These are phyloP conservation scores for Aureobasidium namibiae DNA, from an alignment of 2,329 filamentous ascomycete species.

Conservation along the genomic window DNA sequence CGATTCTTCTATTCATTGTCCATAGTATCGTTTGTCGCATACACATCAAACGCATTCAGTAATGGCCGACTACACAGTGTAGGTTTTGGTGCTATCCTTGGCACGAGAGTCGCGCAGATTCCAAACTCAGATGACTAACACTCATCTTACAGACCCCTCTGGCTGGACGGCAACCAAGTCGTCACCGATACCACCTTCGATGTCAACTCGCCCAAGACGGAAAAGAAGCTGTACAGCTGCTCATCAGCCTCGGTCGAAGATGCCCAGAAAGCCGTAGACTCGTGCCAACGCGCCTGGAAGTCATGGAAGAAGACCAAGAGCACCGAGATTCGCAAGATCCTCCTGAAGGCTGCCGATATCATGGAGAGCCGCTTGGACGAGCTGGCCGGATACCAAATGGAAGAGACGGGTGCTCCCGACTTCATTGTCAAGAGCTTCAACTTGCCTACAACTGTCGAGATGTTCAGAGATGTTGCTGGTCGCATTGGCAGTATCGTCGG, in stretches of 20 bases:
- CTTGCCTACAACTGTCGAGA: constrained; percentile 31
- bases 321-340: constrained; percentile 55
- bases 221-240: constrained; percentile 47
- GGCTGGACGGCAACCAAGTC: constrained; percentile 43
- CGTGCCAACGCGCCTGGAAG: constrained; percentile 60
- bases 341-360: constrained; percentile 60
- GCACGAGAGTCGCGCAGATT: too few relatives aligned
- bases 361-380: constrained; percentile 54
- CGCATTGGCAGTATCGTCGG: constrained; percentile 42
- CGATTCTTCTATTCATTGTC: neutral
- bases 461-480: constrained; percentile 46
- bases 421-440: constrained; percentile 32
- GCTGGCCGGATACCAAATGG: constrained; percentile 50
- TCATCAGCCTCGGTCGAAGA: constrained; percentile 50
- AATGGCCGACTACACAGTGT: constrained; percentile 12
- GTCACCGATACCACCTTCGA: constrained; percentile 43
- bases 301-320: constrained; percentile 60
- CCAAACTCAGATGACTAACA: neutral
- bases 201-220: constrained; percentile 48
- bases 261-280: constrained; percentile 47
- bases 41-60: neutral
- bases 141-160: constrained; percentile 31
- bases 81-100: neutral
- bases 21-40: neutral
- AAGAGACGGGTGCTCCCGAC: constrained; percentile 47